Conservation (phyloP, 1,139 yeast genomes). For the Debaryomyces coudertii region DNA sequence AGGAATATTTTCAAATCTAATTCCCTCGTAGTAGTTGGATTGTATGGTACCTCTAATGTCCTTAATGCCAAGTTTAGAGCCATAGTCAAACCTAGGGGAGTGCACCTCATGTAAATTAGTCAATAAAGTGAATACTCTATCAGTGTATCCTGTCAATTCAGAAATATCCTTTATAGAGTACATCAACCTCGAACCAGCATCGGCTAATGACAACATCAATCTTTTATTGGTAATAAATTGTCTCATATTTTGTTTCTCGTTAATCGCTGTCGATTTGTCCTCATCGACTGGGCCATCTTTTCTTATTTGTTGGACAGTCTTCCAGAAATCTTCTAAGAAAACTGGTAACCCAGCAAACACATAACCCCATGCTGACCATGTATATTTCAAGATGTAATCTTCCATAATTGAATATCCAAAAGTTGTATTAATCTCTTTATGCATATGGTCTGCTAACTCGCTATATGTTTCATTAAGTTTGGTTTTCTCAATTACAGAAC, state of each 20-base stretch:
- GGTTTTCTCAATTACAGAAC: slow-evolving; percentile 76
- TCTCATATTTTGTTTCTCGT: slow-evolving; percentile 67
- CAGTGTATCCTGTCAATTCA: slow-evolving; percentile 88
- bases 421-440: slow-evolving; percentile 53
- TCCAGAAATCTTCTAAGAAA: slow-evolving; percentile 50
- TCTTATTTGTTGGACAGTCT: slow-evolving; percentile 41
- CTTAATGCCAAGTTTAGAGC: slow-evolving; percentile 51
- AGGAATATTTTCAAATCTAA: slow-evolving; percentile 81
- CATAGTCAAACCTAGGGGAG: slow-evolving; percentile 67
- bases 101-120: slow-evolving; percentile 82
- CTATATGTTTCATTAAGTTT: slow-evolving; percentile 65
- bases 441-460: slow-evolving; percentile 51
- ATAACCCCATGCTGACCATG: slow-evolving; percentile 96
- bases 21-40: slow-evolving; percentile 67
- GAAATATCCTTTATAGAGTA: slow-evolving; percentile 93
- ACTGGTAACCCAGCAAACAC: slow-evolving; percentile 90
- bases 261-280: slow-evolving; percentile 21
- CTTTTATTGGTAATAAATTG: slow-evolving; percentile 90
- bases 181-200: slow-evolving; percentile 96
- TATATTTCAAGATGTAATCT: slow-evolving; percentile 84
- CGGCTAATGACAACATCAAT: slow-evolving; percentile 87
- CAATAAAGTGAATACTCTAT: slow-evolving; percentile 76
- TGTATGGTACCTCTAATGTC: slow-evolving; percentile 84
- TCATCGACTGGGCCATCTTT: slow-evolving; percentile 12
- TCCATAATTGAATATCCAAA: slow-evolving; percentile 72